phyloP scores from a whole-genome alignment of 192 early-diverging fungal genomes.

The Blastocladiella britannica region DNA sequence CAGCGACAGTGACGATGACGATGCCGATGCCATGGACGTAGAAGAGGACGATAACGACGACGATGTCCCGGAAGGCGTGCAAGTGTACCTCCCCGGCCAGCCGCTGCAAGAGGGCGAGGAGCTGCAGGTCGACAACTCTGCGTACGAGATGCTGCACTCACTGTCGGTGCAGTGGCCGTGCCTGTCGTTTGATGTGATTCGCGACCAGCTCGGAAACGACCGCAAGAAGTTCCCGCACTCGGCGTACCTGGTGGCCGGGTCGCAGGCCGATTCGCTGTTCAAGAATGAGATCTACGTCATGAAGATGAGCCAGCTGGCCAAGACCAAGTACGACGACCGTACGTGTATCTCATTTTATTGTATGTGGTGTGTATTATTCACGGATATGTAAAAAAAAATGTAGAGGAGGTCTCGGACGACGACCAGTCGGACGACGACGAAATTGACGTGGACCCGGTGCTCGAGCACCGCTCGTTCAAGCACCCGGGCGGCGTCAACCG shows the following conservation, averaged over 20 bases:
- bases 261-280: conserved; percentile 59
- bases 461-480: conserved; percentile 61
- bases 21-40: conserved; percentile 22
- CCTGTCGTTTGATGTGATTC: conserved; percentile 85
- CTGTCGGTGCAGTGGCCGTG: conserved; percentile 89
- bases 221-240: conserved; percentile 78
- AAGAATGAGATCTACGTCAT: conserved; percentile 85
- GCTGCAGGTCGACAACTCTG: conserved; percentile 79
- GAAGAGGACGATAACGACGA: conserved; percentile 34
- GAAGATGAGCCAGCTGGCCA: conserved; percentile 84
- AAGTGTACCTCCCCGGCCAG: conserved; percentile 80
- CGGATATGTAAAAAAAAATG: too few relatives aligned
- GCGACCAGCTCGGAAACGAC: conserved; percentile 59
- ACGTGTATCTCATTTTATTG: conserved; percentile 5
- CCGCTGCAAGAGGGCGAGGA: conserved; percentile 65
- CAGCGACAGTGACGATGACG: conserved; percentile 12
- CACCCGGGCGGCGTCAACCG: conserved; percentile 87
- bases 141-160: conserved; percentile 92
- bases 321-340: conserved; percentile 75
- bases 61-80: conserved; percentile 30
- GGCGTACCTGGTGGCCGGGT: conserved; percentile 79
- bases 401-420: conserved; percentile 46
- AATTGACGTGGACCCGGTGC: conserved; percentile 83
- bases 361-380: conserved; percentile 5
- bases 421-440: conserved; percentile 51